Percentiles rank a stretch among this genome's conserved stretches.
phyloP scores from a whole-genome alignment of 148 eudicot species.

The Oxyria digyna region DNA sequence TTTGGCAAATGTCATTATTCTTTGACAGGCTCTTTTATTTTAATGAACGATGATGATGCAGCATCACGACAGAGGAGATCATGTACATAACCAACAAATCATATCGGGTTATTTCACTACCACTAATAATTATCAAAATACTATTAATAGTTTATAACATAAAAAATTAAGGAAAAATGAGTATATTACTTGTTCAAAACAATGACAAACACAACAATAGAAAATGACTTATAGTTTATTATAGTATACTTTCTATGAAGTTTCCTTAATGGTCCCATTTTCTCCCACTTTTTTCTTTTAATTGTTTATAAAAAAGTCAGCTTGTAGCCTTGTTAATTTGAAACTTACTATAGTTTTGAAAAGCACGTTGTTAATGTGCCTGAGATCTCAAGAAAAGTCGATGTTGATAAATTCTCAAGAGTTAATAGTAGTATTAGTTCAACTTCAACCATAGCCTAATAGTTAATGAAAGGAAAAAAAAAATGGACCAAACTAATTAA shows the following conservation, averaged over 20 bases:
- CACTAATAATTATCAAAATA: no score
- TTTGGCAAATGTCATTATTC: no score
- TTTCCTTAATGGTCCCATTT: neutral
- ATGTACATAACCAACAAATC: no score
- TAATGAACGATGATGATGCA: no score
- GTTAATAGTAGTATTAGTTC: neutral
- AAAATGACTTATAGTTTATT: neutral
- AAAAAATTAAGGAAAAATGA: neutral
- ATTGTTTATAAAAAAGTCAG: neutral
- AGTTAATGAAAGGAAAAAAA: neutral
- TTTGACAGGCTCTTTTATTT: no score
- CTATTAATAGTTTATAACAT: no score
- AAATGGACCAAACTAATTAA: neutral
- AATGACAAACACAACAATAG: neutral
- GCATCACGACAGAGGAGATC: no score
- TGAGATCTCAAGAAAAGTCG: neutral
- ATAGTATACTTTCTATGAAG: neutral
- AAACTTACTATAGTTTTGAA: neutral
- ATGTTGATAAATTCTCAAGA: neutral
- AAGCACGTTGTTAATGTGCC: neutral
- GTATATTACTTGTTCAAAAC: neutral
- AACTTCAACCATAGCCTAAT: neutral
- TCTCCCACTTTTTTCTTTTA: neutral
- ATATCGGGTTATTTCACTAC: no score
- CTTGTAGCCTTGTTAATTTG: neutral